Evolutionary conservation across 1,284 basidiomycete genomes (phyloP).

Genomic region (Moesziomyces antarcticus): DNA sequence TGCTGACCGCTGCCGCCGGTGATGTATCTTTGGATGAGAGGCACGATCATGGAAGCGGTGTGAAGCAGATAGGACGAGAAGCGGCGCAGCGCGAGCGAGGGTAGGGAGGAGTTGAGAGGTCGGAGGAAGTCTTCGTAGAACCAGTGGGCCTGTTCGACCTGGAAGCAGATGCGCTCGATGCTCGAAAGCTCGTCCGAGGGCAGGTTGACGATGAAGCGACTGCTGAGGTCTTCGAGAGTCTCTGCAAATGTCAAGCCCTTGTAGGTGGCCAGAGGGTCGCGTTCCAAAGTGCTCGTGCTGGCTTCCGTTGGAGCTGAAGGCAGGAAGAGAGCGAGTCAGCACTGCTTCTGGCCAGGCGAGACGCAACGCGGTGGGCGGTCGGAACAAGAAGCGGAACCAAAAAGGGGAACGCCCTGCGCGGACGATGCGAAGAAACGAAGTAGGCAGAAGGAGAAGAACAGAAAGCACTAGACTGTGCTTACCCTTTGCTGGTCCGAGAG

Average conservation of each 20-base stretch:
- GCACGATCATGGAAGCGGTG: slow-evolving; percentile 60
- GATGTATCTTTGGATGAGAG: slow-evolving; percentile 65
- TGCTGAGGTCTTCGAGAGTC: slow-evolving; percentile 69
- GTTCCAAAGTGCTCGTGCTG: slow-evolving; percentile 35
- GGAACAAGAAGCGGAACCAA: slow-evolving; percentile 3
- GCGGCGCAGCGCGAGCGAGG: slow-evolving; percentile 80
- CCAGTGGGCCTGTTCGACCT: slow-evolving; percentile 99
- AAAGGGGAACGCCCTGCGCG: not conserved
- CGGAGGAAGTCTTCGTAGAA: slow-evolving; percentile 99
- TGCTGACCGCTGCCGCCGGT: slow-evolving; percentile 54
- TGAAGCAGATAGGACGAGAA: slow-evolving; percentile 89
- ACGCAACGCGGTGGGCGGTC: not conserved
- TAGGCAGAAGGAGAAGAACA: slow-evolving; percentile 17
- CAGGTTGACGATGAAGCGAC: slow-evolving; percentile 93
- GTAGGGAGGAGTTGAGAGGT: slow-evolving; percentile 81
- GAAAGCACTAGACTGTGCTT: slow-evolving; percentile 48
- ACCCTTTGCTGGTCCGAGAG: slow-evolving; percentile 39
- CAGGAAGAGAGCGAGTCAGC: not conserved
- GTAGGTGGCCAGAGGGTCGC: slow-evolving; percentile 42
- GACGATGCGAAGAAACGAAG: slow-evolving; percentile 24
- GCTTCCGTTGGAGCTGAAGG: slow-evolving; percentile 26
- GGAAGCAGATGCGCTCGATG: slow-evolving; percentile 94
- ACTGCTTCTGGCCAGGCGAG: not conserved
- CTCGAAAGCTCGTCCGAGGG: slow-evolving; percentile 91
- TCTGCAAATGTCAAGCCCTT: slow-evolving; percentile 58